phyloP scores from a whole-genome alignment of 2,329 filamentous ascomycete species.

The Cladophialophora yegresii region DNA sequence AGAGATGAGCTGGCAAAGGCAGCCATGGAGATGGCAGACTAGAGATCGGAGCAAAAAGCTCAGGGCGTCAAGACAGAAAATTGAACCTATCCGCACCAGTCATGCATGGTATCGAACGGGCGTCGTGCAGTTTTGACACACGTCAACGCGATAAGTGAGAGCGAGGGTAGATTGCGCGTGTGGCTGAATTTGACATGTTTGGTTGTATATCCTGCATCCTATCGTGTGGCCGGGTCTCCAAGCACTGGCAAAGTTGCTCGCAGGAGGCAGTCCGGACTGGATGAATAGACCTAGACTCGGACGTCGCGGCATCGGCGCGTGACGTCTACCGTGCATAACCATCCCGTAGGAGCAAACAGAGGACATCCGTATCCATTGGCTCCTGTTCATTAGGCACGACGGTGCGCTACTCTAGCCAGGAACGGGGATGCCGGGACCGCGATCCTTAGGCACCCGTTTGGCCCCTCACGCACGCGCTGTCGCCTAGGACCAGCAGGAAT shows the following conservation, averaged over 20 bases:
- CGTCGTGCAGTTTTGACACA: neutral
- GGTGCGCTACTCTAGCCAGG: slow-evolving; percentile 30
- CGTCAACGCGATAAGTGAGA: neutral
- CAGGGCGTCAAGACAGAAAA: neutral
- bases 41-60: neutral
- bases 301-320: slow-evolving; percentile 2
- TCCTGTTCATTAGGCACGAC: neutral
- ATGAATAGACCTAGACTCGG: neutral
- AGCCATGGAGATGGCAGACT: slow-evolving; percentile 28
- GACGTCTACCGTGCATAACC: neutral
- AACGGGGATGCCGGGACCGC: slow-evolving; percentile 20
- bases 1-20: slow-evolving; percentile 27
- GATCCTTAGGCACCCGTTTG: neutral
- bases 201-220: neutral
- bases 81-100: neutral
- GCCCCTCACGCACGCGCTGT: slow-evolving; percentile 6
- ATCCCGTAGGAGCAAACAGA: slow-evolving; percentile 10
- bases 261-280: neutral
- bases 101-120: neutral
- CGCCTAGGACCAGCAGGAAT: slow-evolving; percentile 10
- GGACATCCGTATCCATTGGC: slow-evolving; percentile 12
- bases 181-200: neutral
- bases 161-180: neutral
- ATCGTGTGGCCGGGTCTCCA: neutral
- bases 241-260: neutral